These are phyloP conservation scores for Wickerhamiella azymoides DNA, from an alignment of 805 yeast species.

Conservation along the genomic window DNA sequence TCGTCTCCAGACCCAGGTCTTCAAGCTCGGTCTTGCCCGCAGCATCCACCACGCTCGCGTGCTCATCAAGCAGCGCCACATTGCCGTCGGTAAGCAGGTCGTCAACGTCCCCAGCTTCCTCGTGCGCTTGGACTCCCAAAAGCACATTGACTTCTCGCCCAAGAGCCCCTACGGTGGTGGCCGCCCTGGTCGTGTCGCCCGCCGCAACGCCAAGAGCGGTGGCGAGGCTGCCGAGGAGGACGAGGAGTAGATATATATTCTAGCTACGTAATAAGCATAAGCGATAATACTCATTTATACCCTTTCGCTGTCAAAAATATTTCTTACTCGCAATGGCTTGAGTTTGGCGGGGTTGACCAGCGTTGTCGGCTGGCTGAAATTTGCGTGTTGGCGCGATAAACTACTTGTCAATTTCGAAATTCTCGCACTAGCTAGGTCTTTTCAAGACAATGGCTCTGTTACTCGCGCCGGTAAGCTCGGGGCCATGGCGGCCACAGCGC, in stretches of 20 bases:
- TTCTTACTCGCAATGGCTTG: no score
- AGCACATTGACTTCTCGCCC: slow-evolving; percentile 99
- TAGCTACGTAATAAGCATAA: background rate
- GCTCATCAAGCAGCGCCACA: slow-evolving; percentile 96
- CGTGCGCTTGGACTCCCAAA: slow-evolving; percentile 99
- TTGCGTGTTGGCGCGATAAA: no score
- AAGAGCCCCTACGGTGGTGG: slow-evolving; percentile 99
- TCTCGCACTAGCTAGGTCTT: no score
- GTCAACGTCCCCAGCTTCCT: slow-evolving; percentile 98
- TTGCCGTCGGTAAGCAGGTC: slow-evolving; percentile 99
- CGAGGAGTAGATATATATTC: slow-evolving; percentile 24
- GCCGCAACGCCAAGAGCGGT: slow-evolving; percentile 68
- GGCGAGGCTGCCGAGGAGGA: slow-evolving; percentile 66
- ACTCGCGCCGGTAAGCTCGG: no score
- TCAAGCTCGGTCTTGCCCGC: slow-evolving; percentile 98
- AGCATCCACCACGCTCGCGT: slow-evolving; percentile 99
- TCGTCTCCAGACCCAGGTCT: slow-evolving; percentile 99
- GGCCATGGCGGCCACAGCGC: no score
- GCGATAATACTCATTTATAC: background rate
- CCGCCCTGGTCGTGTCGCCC: slow-evolving; percentile 99
- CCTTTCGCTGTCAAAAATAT: no score
- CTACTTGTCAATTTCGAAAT: no score
- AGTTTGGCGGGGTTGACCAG: no score
- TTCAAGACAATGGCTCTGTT: no score
- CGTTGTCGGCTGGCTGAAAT: no score